Percentiles rank a stretch among this genome's conserved stretches.
Evolutionary conservation across 2,329 filamentous ascomycete genomes (phyloP).

Genomic region (Pseudopyricularia cyperi): DNA sequence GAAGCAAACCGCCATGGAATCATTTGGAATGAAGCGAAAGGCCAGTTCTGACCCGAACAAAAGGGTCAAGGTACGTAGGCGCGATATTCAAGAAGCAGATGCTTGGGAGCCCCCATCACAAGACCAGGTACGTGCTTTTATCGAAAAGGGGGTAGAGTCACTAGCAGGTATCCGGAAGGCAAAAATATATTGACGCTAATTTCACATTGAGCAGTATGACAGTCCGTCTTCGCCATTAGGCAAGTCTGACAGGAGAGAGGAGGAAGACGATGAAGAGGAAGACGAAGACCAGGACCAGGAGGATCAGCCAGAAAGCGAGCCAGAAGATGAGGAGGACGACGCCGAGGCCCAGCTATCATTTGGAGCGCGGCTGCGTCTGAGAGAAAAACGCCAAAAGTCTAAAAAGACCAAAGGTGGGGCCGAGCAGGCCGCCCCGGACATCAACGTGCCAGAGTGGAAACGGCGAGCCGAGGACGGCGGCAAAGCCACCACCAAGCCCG

Average conservation of each 20-base stretch:
- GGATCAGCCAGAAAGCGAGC: slow-evolving; percentile 1
- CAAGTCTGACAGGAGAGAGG: slow-evolving; percentile 4
- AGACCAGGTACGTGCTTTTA: neutral
- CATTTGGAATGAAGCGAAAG: neutral
- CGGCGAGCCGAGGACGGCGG: neutral
- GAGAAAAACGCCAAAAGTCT: neutral
- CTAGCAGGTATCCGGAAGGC: no score
- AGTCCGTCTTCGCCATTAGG: neutral
- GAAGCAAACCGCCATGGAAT: neutral
- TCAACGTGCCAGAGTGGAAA: neutral
- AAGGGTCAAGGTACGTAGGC: neutral
- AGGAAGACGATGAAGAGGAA: slow-evolving; percentile 12
- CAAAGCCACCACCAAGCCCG: neutral
- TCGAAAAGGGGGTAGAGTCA: no score
- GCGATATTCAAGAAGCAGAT: neutral
- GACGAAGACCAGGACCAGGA: slow-evolving; percentile 14
- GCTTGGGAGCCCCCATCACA: neutral
- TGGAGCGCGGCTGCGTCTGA: neutral
- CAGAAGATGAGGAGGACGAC: slow-evolving; percentile 17
- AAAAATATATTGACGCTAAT: neutral
- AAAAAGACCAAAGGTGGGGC: neutral
- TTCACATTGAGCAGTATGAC: neutral
- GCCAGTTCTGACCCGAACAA: neutral
- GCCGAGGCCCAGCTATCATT: slow-evolving; percentile 6
- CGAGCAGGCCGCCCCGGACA: neutral